Conservation (phyloP, 345 rosid species). For the Eucalyptus viminalis region DNA sequence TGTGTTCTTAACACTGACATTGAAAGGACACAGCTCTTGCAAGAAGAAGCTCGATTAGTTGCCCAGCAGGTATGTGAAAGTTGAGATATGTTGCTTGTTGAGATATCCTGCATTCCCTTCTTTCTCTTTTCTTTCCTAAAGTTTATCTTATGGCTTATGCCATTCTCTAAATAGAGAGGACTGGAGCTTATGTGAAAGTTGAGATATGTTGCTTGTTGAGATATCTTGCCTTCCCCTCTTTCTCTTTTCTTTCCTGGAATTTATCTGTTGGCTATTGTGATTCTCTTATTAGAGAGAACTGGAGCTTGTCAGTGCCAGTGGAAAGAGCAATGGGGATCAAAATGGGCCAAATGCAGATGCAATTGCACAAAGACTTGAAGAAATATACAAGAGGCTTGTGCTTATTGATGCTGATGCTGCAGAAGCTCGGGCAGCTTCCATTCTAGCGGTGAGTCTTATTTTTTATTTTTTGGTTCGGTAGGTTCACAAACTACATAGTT, state of each 20-base stretch:
- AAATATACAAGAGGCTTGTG: constrained; percentile 92
- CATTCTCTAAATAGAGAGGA: constrained; percentile 38
- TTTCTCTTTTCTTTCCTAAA: not conserved
- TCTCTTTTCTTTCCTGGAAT: not conserved
- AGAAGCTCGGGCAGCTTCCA: constrained; percentile 93
- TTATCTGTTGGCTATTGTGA: not conserved
- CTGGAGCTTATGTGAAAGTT: constrained; percentile 21
- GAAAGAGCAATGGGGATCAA: constrained; percentile 25
- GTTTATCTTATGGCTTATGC: not conserved
- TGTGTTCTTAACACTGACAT: constrained; percentile 89
- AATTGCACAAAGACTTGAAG: constrained; percentile 59
- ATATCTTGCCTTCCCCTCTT: not conserved
- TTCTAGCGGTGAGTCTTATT: constrained; percentile 69
- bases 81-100: not conserved
- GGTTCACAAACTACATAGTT: not conserved
- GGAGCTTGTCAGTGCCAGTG: constrained; percentile 43
- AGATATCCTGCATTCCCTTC: not conserved
- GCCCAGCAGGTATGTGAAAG: constrained; percentile 50
- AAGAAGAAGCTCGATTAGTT: constrained; percentile 65
- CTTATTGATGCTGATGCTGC: constrained; percentile 89
- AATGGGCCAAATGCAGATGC: constrained; percentile 44
- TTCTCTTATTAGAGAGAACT: constrained; percentile 42
- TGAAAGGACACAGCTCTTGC: constrained; percentile 77
- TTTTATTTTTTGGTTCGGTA: not conserved
- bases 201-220: not conserved